Base-by-base conservation (phyloP, 352 stramenopile genomes). In the Blastocystis sp. region DNA sequence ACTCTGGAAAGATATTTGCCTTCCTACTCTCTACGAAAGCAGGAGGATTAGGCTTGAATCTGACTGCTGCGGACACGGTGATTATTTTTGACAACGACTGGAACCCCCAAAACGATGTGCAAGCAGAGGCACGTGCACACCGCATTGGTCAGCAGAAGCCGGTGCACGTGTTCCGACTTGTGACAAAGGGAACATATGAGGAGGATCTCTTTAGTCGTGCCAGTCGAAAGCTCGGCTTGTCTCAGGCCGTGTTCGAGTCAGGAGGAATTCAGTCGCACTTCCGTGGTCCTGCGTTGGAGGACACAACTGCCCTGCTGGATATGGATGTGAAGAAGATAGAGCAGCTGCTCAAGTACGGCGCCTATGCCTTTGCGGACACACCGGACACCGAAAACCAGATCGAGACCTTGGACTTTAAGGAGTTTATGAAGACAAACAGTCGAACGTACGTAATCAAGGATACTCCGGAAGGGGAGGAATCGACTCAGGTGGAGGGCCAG, bases 131-230 rank as follows among this genome's bases (percentile, higher is more conserved):
- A 7, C 95, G 97, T 87, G 99, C 96, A 87, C 98, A 99, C 92
- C 95, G 98, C 91, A 99, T 99, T 88, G 98, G 98, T 6, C 97
- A 99, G 91, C 99, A 96, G 0, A 98, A 99, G 90, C 96, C 97
- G 47, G 97, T 99, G 50, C 98, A 96, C 90, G 98, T 99, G 45
- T 99, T 99, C 92, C 96, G 98, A 76, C 93, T 99, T 11, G 96
- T 99, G 79, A 99, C 97, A 9, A 98, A 98, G 92, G 96, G 98
- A 68, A 98, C 96, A 26, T 99, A 99, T 90, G 97, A 99, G 92
- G 95, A 96, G 62, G 96, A 99, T 90, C 99, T 99, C 96, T 99
- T 99, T 93, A 96, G 98, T 78, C 96, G 98, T 87, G 97, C 97
- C 16, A 98, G 94, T 37, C 98, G 97, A 91, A 99, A 99, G 91